Percentiles rank a stretch among this genome's conserved stretches.
These are phyloP conservation scores for Ascochyta lentis DNA, from an alignment of 2,329 filamentous ascomycete species.

Conservation along the genomic window DNA sequence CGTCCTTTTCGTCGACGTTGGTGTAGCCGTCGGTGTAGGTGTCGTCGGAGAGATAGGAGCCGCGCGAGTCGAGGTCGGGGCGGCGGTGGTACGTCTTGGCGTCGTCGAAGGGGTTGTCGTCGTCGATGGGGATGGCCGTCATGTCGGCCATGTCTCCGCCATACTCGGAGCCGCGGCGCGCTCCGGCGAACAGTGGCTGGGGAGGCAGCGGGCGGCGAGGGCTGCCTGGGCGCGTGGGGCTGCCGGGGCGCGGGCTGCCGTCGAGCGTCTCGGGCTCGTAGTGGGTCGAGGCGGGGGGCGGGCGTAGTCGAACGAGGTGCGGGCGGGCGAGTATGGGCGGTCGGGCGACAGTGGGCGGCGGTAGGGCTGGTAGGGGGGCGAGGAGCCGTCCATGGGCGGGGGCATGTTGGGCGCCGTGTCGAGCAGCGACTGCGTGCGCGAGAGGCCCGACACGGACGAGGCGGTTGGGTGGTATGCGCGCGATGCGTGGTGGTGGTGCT, in stretches of 20 bases:
- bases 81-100: conserved; percentile 72
- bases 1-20: conserved; percentile 64
- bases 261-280: conserved; percentile 86
- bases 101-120: conserved; percentile 61
- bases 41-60: conserved; percentile 67
- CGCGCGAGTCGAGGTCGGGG: conserved; percentile 66
- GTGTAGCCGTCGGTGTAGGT: conserved; percentile 61
- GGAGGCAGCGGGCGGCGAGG: conserved; percentile 75
- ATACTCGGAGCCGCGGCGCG: conserved; percentile 50
- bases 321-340: conserved; percentile 62
- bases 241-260: conserved; percentile 87
- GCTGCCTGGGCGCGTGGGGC: conserved; percentile 85
- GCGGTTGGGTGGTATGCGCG: conserved; percentile 59
- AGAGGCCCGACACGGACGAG: conserved; percentile 51
- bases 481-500: conserved; percentile 31
- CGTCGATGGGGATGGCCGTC: conserved; percentile 72
- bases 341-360: conserved; percentile 58
- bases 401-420: conserved; percentile 58
- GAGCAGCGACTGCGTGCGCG: conserved; percentile 58
- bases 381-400: conserved; percentile 64
- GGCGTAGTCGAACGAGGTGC: conserved; percentile 66
- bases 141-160: conserved; percentile 71
- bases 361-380: conserved; percentile 70
- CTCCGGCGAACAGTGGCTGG: conserved; percentile 78
- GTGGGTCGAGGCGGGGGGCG: conserved; percentile 74